These are phyloP conservation scores for Phytophthora cactorum DNA, from an alignment of 352 stramenopile genomes.

Conservation along the genomic window DNA sequence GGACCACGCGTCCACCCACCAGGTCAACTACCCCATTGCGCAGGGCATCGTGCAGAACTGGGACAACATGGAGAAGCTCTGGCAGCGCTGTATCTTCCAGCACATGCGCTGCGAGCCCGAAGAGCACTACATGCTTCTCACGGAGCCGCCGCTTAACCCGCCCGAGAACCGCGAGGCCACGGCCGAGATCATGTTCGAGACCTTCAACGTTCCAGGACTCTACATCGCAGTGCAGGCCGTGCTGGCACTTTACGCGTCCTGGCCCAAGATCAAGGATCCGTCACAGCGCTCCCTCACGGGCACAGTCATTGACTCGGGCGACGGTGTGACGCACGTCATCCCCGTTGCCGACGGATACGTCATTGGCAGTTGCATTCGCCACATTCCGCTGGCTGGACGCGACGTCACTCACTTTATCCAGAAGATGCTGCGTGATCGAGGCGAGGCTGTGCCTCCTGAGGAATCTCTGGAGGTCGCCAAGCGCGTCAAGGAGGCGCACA, in stretches of 20 bases:
- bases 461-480: constrained; percentile 92
- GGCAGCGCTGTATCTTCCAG: constrained; percentile 94
- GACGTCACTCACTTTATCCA: constrained; percentile 97
- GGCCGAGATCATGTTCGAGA: constrained; percentile 97
- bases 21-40: constrained; percentile 91
- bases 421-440: constrained; percentile 92
- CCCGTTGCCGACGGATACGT: constrained; percentile 95
- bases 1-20: constrained; percentile 89
- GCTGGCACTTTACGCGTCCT: constrained; percentile 94
- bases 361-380: constrained; percentile 95
- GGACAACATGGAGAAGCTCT: constrained; percentile 96
- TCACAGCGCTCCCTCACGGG: constrained; percentile 91
- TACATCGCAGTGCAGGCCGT: constrained; percentile 97
- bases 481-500: constrained; percentile 95
- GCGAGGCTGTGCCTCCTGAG: constrained; percentile 92
- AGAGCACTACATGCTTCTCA: constrained; percentile 93
- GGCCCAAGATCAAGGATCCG: constrained; percentile 91
- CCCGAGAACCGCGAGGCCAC: constrained; percentile 96
- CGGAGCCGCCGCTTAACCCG: constrained; percentile 93
- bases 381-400: constrained; percentile 93
- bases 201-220: constrained; percentile 94
- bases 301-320: constrained; percentile 94
- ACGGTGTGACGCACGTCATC: constrained; percentile 96
- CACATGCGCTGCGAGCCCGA: constrained; percentile 94
- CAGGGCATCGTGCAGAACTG: constrained; percentile 94